Conservation (phyloP, 1,139 yeast genomes). For the Oligophagozyma castellii region DNA sequence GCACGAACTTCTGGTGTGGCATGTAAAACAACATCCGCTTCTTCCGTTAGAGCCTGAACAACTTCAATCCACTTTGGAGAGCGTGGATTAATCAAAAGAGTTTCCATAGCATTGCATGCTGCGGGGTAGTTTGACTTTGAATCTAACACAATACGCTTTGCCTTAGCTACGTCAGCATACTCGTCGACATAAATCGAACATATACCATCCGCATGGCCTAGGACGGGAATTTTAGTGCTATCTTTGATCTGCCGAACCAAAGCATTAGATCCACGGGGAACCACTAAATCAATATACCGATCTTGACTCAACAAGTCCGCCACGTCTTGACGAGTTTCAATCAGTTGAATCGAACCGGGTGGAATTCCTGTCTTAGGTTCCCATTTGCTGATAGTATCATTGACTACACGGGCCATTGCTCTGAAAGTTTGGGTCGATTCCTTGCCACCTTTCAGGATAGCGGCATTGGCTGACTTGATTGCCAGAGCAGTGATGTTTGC, state of each 20-base stretch:
- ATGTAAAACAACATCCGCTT: slow-evolving; percentile 63
- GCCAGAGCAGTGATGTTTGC: slow-evolving; percentile 95
- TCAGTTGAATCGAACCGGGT: slow-evolving; percentile 65
- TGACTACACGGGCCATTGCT: slow-evolving; percentile 64
- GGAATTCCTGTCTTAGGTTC: slow-evolving; percentile 54
- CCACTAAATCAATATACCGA: slow-evolving; percentile 81
- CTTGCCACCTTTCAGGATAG: slow-evolving; percentile 94
- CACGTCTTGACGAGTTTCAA: slow-evolving; percentile 82
- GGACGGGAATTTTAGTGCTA: slow-evolving; percentile 84
- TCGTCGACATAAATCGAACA: slow-evolving; percentile 77
- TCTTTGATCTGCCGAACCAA: slow-evolving; percentile 75
- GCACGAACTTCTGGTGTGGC: slow-evolving; percentile 39
- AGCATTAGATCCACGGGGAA: slow-evolving; percentile 93
- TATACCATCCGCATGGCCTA: slow-evolving; percentile 98
- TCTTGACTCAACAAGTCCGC: slow-evolving; percentile 75
- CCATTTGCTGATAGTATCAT: slow-evolving; percentile 34
- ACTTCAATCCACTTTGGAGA: slow-evolving; percentile 32
- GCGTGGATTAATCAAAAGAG: slow-evolving; percentile 51
- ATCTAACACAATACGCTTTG: slow-evolving; percentile 62
- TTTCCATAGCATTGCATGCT: slow-evolving; percentile 95
- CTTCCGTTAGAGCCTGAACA: slow-evolving; percentile 36
- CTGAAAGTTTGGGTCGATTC: slow-evolving; percentile 78
- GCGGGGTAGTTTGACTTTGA: slow-evolving; percentile 95
- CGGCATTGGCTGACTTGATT: slow-evolving; percentile 89
- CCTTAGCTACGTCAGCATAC: slow-evolving; percentile 63